phyloP scores from a whole-genome alignment of 78 protist genomes.

The Dictyostelium firmibasis region DNA sequence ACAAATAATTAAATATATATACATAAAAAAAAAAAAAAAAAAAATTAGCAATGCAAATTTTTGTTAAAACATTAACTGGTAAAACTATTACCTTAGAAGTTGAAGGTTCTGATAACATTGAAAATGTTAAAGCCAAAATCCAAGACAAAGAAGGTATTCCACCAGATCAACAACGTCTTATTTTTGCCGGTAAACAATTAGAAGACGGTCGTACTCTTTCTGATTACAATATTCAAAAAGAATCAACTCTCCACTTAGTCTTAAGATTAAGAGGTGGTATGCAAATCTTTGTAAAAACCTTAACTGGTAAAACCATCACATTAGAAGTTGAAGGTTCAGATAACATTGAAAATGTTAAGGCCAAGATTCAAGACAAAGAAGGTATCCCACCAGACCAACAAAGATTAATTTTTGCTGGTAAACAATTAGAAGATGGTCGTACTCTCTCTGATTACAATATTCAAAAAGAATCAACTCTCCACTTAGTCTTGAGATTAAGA shows the following conservation, averaged over 20 bases:
- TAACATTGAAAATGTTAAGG: slow-evolving; percentile 98
- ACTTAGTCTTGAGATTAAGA: slow-evolving; percentile 90
- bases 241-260: slow-evolving; percentile 93
- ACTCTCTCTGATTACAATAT: slow-evolving; percentile 98
- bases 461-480: slow-evolving; percentile 98
- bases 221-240: slow-evolving; percentile 98
- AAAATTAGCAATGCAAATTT: no score
- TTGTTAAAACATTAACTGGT: no score
- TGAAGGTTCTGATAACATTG: slow-evolving; percentile 6
- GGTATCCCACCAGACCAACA: slow-evolving; percentile 99
- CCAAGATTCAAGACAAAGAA: slow-evolving; percentile 98
- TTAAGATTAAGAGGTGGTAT: not conserved
- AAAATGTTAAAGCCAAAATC: slow-evolving; percentile 80
- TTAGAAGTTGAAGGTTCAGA: slow-evolving; percentile 97
- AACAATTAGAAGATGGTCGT: slow-evolving; percentile 99
- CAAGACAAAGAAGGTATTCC: slow-evolving; percentile 99
- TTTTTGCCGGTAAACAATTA: slow-evolving; percentile 98
- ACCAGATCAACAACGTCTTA: slow-evolving; percentile 99
- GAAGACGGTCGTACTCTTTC: slow-evolving; percentile 97
- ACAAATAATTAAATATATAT: no score
- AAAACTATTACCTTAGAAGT: no score
- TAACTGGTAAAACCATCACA: slow-evolving; percentile 99
- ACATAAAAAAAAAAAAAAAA: no score
- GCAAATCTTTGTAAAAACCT: not conserved
- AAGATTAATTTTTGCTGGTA: slow-evolving; percentile 98